Base-by-base conservation (phyloP, 176 grass and related monocot species). In the Areca catechu region DNA sequence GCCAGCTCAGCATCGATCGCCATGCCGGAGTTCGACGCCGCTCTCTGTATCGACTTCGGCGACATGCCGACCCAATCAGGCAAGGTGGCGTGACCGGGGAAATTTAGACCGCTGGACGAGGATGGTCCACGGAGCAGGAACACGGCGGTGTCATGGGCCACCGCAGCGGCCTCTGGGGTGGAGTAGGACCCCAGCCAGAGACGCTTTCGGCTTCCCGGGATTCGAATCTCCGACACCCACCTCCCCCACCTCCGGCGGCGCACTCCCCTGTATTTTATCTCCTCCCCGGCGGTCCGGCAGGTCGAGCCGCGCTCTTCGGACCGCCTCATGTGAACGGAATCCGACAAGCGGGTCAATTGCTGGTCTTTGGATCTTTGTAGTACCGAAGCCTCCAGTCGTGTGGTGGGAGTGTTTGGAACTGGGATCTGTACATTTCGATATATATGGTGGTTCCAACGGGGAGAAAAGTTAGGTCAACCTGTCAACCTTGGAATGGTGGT, bases 11-110 rank as follows among this genome's bases (percentile, higher is more conserved):
- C 87, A 71, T 97, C 87, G 23, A 75, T 75, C 20, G 84, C 81
- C 84, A 89, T 92, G 34, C 87, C 87, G 1, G 87, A 75, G 60
- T 98, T 84, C n/a, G 93, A 98, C 16, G 93, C 84, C 7, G 80
- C 66, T 19, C 70, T 80, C 78, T 98, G 87, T 22, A 97, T 71
- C 21, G 87, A 89, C 16, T 58, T 43, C 55, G 87, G 84, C 23
- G 83, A 92, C 37, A 88, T 69, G 3, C 49, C 65, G 34, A 58
- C 55, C 22, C 52, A 76, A 5, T 6, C 10, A 15, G 5, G 24
- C 21, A 17, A 22, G 16, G 75, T 75, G 0, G 72, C 81, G 56
- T 78, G 76, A 16, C 55, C 76, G 0, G 93, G 84, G 72, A 97
- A 97, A 74, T 97, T 97, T 75, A 96, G 73, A 18, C 55, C 68